Base-by-base conservation (phyloP, 2,329 filamentous ascomycete genomes). In the Microascus cirrosus region DNA sequence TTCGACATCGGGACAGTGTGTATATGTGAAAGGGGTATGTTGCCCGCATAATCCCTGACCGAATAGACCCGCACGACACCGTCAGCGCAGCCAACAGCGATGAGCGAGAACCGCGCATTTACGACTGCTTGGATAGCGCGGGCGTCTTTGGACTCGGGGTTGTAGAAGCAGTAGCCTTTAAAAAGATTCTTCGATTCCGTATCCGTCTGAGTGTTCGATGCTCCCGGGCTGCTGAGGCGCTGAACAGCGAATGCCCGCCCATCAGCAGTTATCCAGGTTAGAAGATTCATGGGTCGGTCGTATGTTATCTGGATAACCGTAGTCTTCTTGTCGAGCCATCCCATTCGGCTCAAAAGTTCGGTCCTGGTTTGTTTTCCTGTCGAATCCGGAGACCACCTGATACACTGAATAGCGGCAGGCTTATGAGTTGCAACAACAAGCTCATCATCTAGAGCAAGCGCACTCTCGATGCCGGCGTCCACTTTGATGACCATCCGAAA, bases 401-500 rank as follows among this genome's bases (percentile, higher is more conserved):
- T 97, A 72, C 92, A 96, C 71, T 99, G 94, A 18, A 97, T 84
- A n/a, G 94, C 93, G 0, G 92, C 86, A 3, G 94, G 94, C 67
- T 94, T 96, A 59, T 84, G 79, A 0, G 94, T 99, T 4, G 94
- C 90, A 56, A 99, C 92, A 24, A 97, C 79, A 48, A 99, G 77
- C 70, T 97, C 94, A 58, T 96, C 90, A 63, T 97, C 94, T 24
- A 97, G 79, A 2, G 94, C 93, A 58, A 97, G 74, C 12, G 89
- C 90, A 65, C 86, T 89, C 63, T 86, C 85, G 64, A 99, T 96
- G 2, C 94, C 94, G 2, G 94, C 94, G 71, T 99, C 94, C 20
- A 99, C 90, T 69, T 95, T 95, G 67, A 99, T 97, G 15, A 96
- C 93, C 89, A 96, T 96, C 59, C 93, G 84, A 71, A 99, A 99